Percentiles rank a stretch among this genome's conserved stretches.
These are phyloP conservation scores for Fonsecaea pedrosoi DNA, from an alignment of 2,329 filamentous ascomycete species.

Conservation along the genomic window DNA sequence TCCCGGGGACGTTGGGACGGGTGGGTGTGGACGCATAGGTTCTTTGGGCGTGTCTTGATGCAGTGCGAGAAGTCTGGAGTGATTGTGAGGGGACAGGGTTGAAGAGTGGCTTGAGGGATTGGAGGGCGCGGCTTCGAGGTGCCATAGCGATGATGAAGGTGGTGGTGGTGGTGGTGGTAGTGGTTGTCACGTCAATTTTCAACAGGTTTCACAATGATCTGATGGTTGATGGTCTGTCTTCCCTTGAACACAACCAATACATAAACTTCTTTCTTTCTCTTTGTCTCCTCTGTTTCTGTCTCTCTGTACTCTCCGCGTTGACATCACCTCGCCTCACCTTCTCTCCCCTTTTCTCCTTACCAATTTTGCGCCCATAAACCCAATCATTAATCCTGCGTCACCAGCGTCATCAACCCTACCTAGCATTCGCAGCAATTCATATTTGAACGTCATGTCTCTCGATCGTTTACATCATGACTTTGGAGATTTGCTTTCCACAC, in stretches of 20 bases:
- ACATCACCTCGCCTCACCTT: too few species aligned
- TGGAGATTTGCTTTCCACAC: not conserved
- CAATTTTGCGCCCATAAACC: not conserved
- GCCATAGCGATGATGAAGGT: not conserved
- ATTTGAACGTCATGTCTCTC: not conserved
- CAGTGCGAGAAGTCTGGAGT: not conserved
- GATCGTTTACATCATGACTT: conserved; percentile 2
- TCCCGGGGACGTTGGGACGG: not conserved
- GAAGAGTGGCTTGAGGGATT: not conserved
- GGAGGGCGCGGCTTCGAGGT: not conserved
- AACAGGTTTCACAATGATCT: too few species aligned
- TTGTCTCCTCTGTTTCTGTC: not conserved
- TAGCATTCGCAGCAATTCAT: too few species aligned
- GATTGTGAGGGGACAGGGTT: not conserved
- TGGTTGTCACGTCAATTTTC: too few species aligned
- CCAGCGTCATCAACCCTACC: not conserved
- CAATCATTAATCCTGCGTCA: not conserved
- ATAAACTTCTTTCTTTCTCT: not conserved
- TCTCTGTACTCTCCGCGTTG: too few species aligned
- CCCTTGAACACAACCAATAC: too few species aligned
- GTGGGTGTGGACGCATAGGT: not conserved
- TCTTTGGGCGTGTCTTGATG: conserved; percentile 2
- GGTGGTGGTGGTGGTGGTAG: not conserved
- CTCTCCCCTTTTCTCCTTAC: not conserved
- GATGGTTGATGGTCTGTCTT: too few species aligned